These are phyloP conservation scores for Malus hybrid DNA, from an alignment of 331 rosid genomes.

Conservation along the genomic window DNA sequence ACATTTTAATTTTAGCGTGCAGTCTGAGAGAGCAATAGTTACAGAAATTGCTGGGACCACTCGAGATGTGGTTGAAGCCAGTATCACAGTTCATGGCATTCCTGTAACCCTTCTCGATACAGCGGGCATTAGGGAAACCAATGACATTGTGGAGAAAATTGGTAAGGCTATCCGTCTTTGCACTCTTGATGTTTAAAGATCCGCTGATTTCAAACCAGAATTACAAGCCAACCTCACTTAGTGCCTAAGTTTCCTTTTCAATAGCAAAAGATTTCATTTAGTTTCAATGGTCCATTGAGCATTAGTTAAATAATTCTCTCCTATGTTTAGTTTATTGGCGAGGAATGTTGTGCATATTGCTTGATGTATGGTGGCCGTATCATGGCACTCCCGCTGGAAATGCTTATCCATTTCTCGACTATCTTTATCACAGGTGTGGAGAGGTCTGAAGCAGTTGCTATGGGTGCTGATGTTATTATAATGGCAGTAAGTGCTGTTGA, in stretches of 20 bases:
- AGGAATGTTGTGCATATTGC: not conserved
- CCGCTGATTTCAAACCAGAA: not conserved
- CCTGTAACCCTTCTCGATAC: conserved; percentile 97
- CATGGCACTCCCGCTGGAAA: not conserved
- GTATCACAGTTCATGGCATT: conserved; percentile 65
- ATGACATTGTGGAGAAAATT: conserved; percentile 89
- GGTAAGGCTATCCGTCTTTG: conserved; percentile 40
- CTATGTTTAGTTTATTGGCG: not conserved
- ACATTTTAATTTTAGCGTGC: conserved; percentile 63
- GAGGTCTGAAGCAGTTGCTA: conserved; percentile 92
- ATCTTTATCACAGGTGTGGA: conserved; percentile 61
- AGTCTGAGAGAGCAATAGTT: conserved; percentile 99
- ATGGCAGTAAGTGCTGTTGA: conserved; percentile 82
- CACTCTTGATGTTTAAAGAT: not conserved
- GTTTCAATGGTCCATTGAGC: not conserved
- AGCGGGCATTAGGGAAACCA: conserved; percentile 95
- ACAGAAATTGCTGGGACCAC: conserved; percentile 98
- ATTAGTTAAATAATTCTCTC: not conserved
- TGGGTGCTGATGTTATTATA: conserved; percentile 81
- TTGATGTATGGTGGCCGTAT: not conserved
- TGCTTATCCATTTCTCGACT: not conserved
- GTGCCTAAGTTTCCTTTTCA: not conserved
- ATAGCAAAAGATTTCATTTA: not conserved
- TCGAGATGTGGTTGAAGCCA: conserved; percentile 92
- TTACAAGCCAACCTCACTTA: not conserved